Percentiles rank a stretch among this genome's conserved stretches.
Evolutionary conservation across 2,329 filamentous ascomycete genomes (phyloP).

Genomic region (Venturia carpophila): DNA sequence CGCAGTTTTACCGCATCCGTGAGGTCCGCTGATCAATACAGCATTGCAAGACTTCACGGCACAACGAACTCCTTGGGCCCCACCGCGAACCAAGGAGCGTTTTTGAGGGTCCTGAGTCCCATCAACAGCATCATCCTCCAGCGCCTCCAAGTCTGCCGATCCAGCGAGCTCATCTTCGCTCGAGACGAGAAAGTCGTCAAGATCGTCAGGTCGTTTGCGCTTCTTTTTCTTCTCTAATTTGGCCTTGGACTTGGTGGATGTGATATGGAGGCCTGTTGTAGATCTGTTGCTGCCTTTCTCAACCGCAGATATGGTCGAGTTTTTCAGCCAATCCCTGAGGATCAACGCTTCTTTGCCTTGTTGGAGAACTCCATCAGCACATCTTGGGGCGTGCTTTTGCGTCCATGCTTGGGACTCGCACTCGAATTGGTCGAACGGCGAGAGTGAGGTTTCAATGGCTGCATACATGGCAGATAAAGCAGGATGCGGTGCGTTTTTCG

Average conservation of each 20-base stretch:
- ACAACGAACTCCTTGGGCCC: constrained; percentile 23
- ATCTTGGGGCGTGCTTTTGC: constrained; percentile 73
- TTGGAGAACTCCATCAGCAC: constrained; percentile 67
- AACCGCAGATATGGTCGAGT: constrained; percentile 68
- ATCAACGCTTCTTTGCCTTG: constrained; percentile 59
- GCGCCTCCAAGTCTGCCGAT: constrained; percentile 59
- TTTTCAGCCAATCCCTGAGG: constrained; percentile 73
- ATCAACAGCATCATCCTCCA: constrained; percentile 36
- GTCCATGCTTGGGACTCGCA: constrained; percentile 70
- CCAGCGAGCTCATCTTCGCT: constrained; percentile 58
- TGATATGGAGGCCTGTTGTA: constrained; percentile 19
- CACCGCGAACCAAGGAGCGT: constrained; percentile 36
- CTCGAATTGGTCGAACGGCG: constrained; percentile 69
- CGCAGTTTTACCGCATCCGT: constrained; percentile 89
- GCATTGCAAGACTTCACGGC: constrained; percentile 34
- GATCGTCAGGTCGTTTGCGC: constrained; percentile 59
- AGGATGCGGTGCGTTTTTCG: constrained; percentile 47
- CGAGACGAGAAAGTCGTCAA: constrained; percentile 73
- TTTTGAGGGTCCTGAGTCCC: constrained; percentile 23
- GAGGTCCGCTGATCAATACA: constrained; percentile 80
- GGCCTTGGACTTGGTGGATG: constrained; percentile 22
- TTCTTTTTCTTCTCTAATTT: constrained; percentile 45
- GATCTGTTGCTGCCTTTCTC: constrained; percentile 48
- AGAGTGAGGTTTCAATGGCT: constrained; percentile 54
- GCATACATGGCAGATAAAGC: constrained; percentile 53